Percentiles rank a stretch among this genome's conserved stretches.
These are phyloP conservation scores for Takashimella tepidaria DNA, from an alignment of 1,284 basidiomycete species.

Conservation along the genomic window DNA sequence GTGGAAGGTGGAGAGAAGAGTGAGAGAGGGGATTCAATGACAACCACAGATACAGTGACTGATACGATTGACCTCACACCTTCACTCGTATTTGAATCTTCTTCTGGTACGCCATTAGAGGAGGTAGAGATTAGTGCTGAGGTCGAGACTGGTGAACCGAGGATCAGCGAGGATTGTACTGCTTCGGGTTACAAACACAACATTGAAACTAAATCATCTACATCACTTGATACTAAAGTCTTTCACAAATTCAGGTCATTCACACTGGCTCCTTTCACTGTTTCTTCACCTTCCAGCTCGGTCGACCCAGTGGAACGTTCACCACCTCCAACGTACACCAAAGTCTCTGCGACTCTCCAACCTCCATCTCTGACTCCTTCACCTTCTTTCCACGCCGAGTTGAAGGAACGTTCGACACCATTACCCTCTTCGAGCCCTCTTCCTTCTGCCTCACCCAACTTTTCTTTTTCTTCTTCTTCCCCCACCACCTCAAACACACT, in stretches of 20 bases:
- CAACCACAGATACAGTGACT: too few species aligned
- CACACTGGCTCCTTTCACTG: neutral
- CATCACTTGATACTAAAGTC: neutral
- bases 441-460: neutral
- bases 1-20: too few species aligned
- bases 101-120: too few species aligned
- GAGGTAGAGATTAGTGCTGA: too few species aligned
- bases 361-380: neutral
- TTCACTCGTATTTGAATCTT: too few species aligned
- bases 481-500: neutral
- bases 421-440: neutral
- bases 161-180: too few species aligned
- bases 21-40: too few species aligned
- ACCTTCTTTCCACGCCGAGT: neutral
- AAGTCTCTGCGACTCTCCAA: neutral
- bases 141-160: too few species aligned
- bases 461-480: neutral
- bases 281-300: neutral
- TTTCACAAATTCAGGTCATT: neutral
- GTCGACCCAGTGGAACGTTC: neutral
- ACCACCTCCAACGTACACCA: neutral
- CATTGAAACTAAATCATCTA: too few species aligned
- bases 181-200: too few species aligned
- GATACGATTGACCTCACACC: too few species aligned
- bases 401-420: neutral